Base-by-base conservation (phyloP, 805 yeast genomes). In the Ogataea degrootiae region DNA sequence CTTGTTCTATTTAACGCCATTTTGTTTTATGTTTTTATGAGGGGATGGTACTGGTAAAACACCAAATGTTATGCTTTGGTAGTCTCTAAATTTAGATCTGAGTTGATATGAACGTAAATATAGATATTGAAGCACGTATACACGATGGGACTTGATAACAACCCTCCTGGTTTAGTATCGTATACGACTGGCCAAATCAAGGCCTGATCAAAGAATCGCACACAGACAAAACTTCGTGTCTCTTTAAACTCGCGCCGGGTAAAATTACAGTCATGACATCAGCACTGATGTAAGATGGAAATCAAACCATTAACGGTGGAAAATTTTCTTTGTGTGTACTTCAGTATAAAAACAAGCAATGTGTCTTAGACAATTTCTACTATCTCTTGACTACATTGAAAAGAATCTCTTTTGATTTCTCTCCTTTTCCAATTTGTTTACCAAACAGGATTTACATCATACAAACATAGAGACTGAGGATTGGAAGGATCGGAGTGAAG, bases 401-500 rank as follows among this genome's bases (percentile, higher is more conserved):
- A 37, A 16, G 15, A 39, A 44, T 4, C 16, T 39, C 33, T 19
- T 4, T 34, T 19, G 33, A 5, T 31, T 17, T 37, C 22, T 43
- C 39, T 42, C 21, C 34, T 38, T 37, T 39, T 39, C 34, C 11
- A 45, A 45, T 45, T 45, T 45, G 51, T 36, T 48, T 46, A 46
- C 49, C 46, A 42, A 34, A 34, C 45, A 43, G 49, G 49, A 46
- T 37, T 19, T 34, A 34, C 45, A 43, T 43, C 45, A 43, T 38
- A 37, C 41, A 43, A 43, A 43, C 37, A 36, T 42, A 38, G 45
- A 37, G 39, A 36, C 39, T n/a, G 23, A 26, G 11, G 16, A 14
- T 34, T 33, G 47, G 43, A 44, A 39, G 39, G 34, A 5, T 41
- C 29, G 43, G 33, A 33, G 42, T 41, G 47, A 43, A 21, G 45